A percentile compares a stretch with the other conserved stretches of the same genome.
Evolutionary conservation across 257 asterid species (phyloP).

Genomic region (Scutellaria barbata): DNA sequence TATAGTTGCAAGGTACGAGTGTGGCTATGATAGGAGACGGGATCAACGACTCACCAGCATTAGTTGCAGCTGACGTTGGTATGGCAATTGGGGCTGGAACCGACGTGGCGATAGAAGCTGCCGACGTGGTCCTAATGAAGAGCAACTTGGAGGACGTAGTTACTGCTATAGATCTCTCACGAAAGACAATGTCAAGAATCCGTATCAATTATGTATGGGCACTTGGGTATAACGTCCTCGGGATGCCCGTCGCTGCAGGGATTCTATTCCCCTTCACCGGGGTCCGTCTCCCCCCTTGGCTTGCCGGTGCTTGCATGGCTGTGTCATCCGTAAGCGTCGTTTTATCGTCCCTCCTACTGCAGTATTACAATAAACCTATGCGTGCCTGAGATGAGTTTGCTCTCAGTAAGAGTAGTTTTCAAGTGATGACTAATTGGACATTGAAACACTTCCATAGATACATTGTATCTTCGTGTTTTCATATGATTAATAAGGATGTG

Average conservation of each 20-base stretch:
- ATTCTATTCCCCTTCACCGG: slow-evolving; percentile 78
- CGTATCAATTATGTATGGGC: slow-evolving; percentile 88
- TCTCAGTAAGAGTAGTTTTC: not conserved
- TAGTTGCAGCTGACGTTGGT: slow-evolving; percentile 92
- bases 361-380: slow-evolving; percentile 78
- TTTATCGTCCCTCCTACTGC: slow-evolving; percentile 81
- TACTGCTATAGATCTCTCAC: slow-evolving; percentile 85
- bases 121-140: slow-evolving; percentile 85
- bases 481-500: slow-evolving; percentile 12
- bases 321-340: slow-evolving; percentile 92
- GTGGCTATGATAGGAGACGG: slow-evolving; percentile 98
- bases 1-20: slow-evolving; percentile 71
- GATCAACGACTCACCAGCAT: slow-evolving; percentile 89
- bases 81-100: slow-evolving; percentile 99
- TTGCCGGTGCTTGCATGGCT: slow-evolving; percentile 99
- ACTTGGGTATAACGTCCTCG: slow-evolving; percentile 84
- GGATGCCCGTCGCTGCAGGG: slow-evolving; percentile 95
- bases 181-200: slow-evolving; percentile 84
- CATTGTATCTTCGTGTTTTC: no score
- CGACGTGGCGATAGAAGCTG: slow-evolving; percentile 95
- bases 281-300: slow-evolving; percentile 92
- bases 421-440: slow-evolving; percentile 2
- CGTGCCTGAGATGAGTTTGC: not conserved
- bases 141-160: slow-evolving; percentile 88
- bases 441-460: not conserved